A percentile compares a stretch with the other conserved stretches of the same genome.
Evolutionary conservation across 2,329 filamentous ascomycete species (phyloP).

Genomic region (Tolypocladium album): DNA sequence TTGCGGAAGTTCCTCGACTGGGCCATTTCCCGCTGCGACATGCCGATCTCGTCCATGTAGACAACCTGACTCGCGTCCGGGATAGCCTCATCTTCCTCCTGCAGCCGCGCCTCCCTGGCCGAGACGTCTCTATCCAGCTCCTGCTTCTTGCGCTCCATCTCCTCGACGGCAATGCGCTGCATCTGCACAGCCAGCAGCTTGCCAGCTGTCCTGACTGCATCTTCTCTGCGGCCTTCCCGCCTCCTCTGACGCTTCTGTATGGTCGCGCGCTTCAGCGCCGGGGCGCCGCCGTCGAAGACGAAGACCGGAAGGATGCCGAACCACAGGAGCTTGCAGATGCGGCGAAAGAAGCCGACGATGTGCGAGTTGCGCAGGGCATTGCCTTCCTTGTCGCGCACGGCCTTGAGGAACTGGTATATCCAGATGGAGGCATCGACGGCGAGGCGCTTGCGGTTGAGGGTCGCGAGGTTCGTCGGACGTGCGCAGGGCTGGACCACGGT

Average conservation of each 20-base stretch:
- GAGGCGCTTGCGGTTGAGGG: conserved; percentile 89
- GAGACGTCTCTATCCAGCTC: conserved; percentile 33
- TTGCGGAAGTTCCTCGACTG: conserved; percentile 73
- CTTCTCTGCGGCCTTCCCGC: conserved; percentile 80
- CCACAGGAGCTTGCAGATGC: conserved; percentile 95
- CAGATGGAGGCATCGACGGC: conserved; percentile 98
- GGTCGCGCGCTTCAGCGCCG: conserved; percentile 81
- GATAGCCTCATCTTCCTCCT: conserved; percentile 58
- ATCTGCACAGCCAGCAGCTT: conserved; percentile 91
- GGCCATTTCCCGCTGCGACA: conserved; percentile 66
- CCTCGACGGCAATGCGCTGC: conserved; percentile 80
- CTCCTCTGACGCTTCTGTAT: conserved; percentile 68
- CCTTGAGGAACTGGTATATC: conserved; percentile 99
- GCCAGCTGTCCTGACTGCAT: conserved; percentile 84
- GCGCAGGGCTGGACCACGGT: conserved; percentile 91
- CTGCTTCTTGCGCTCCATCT: conserved; percentile 53
- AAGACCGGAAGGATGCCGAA: conserved; percentile 95
- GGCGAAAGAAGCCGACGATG: conserved; percentile 93
- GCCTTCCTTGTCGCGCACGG: conserved; percentile 95
- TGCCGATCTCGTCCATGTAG: conserved; percentile 82
- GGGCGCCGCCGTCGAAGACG: conserved; percentile 94
- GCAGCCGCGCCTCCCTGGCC: conserved; percentile 24
- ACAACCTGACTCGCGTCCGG: conserved; percentile 57
- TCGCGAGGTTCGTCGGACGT: conserved; percentile 90
- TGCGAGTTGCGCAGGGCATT: conserved; percentile 94